Base-by-base conservation (phyloP, 2,329 filamentous ascomycete genomes). In the Aureobasidium zeae region DNA sequence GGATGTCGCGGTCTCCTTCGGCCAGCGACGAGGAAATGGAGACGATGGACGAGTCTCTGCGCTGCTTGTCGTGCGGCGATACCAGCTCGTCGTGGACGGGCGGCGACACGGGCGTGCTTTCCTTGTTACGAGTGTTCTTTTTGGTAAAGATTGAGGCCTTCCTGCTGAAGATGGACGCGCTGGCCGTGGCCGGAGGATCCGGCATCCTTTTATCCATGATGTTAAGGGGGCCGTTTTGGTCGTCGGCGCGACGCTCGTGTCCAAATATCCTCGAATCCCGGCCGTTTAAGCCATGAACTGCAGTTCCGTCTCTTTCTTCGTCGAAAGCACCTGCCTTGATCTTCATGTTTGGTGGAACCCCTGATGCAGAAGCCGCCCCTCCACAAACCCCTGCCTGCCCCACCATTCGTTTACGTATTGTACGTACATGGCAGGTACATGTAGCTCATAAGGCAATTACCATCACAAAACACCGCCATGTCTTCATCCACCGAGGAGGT, bases 1-100 rank as follows among this genome's bases (percentile, higher is more conserved):
- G 60, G 49, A 68, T 51, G 50, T 62, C n/a, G n/a, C n/a, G n/a
- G n/a, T n/a, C 57, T 49, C 64, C 49, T 48, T 65, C 64, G 15
- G 58, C 56, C 28, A 64, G 57, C 16, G 52, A 52, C 29, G 44
- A 49, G 21, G 54, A 46, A 19, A 61, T 46, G 34, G 53, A 55
- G 20, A 52, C 35, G 36, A 57, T 47, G 38, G 51, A 55, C 45
- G 53, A 56, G 26, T 42, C 37, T 24, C 37, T 33, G 31, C 37
- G 45, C n/a, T n/a, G n/a, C n/a, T n/a, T n/a, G 11, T 26, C 25
- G 2, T 12, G 16, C 6, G 37, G 37, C 6, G 37, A 37, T 12
- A n/a, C n/a, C n/a, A 21, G n/a, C 8, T 47, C 45, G 25, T 47
- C 37, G 20, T 4, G 19, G 21, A 42, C 26, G 8, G 32, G 36